A percentile compares a stretch with the other conserved stretches of the same genome.
These are phyloP conservation scores for Scutellaria galericulata DNA, from an alignment of 257 asterid genomes.

Conservation along the genomic window DNA sequence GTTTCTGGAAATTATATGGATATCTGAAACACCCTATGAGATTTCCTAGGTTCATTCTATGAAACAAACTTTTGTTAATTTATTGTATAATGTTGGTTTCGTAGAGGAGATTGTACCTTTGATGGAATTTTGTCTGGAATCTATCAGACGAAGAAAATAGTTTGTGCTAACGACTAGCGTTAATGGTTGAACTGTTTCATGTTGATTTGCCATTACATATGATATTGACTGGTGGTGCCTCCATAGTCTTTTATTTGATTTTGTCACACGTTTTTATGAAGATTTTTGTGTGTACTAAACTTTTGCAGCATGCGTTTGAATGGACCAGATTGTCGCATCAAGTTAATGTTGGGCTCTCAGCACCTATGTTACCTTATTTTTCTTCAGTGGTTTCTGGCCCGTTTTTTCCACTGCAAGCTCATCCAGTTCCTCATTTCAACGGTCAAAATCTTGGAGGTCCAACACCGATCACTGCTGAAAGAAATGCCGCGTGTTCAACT, in stretches of 20 bases:
- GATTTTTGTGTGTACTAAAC: neutral
- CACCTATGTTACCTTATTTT: conserved; percentile 29
- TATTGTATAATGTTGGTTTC: neutral
- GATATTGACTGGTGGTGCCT: too few species aligned
- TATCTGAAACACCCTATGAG: neutral
- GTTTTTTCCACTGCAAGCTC: conserved; percentile 31
- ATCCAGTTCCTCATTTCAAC: conserved; percentile 32
- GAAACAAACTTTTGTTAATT: neutral
- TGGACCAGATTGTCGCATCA: conserved; percentile 31
- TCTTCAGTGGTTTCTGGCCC: conserved; percentile 36
- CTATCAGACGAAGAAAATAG: neutral
- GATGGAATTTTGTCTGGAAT: neutral
- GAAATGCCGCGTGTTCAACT: conserved; percentile 29
- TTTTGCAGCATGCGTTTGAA: conserved; percentile 37
- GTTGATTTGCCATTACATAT: neutral
- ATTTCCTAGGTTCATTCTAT: conserved; percentile 6
- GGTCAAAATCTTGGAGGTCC: conserved; percentile 30
- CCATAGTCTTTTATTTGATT: too few species aligned
- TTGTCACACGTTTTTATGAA: neutral
- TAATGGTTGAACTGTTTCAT: neutral
- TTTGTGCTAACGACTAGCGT: too few species aligned
- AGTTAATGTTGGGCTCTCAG: conserved; percentile 34
- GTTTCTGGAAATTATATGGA: neutral
- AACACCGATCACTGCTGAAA: conserved; percentile 35
- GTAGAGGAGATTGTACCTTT: neutral